Base-by-base conservation (phyloP, 2,329 filamentous ascomycete genomes). In the Chaetomiaceae sp. region DNA sequence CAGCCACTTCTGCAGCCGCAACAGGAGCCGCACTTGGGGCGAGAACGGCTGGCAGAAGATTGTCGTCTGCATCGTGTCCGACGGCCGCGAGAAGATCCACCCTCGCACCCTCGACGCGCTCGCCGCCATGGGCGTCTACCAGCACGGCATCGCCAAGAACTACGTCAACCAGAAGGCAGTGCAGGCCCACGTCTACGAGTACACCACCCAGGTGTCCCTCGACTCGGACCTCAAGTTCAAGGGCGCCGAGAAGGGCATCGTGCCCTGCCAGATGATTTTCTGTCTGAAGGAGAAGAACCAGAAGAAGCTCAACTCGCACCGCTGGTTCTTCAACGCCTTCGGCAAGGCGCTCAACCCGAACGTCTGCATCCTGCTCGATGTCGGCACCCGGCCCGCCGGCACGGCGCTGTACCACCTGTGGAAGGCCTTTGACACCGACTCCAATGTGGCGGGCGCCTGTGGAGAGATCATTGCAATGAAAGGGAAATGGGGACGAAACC, bases 281-380 rank as follows among this genome's bases (percentile, higher is more conserved):
- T 99, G 95, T 66, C 75, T 99, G 58, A 99, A 99, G 74, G 94
- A 99, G 70, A 91, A 94, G 75, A 99, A 99, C 69, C 83, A 88
- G 67, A 95, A 96, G 73, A 99, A 99, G 75, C 81, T 99, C 63
- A 99, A 99, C 75, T 96, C 91, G 1, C 94, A 99, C 71, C 84
- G 94, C 53, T 99, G 94, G 94, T 97, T 96, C 75, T 99, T 99
- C 77, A 99, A 99, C 67, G 94, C 94, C 0, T 96, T 99, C 67
- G 95, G 94, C 27, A 85, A 87, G 59, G 88, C 92, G 0, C 78
- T 99, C 22, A 95, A 92, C 61, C 94, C 94, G 0, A 99, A 99
- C 61, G 88, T 99, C 31, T 99, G 94, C 71, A 96, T 99, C 68
- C 74, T 99, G 58, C 85, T 99, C 14, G 94, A 99, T 69, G 95